phyloP scores from a whole-genome alignment of 1,284 basidiomycete species.

The Acaromyces ingoldii region DNA sequence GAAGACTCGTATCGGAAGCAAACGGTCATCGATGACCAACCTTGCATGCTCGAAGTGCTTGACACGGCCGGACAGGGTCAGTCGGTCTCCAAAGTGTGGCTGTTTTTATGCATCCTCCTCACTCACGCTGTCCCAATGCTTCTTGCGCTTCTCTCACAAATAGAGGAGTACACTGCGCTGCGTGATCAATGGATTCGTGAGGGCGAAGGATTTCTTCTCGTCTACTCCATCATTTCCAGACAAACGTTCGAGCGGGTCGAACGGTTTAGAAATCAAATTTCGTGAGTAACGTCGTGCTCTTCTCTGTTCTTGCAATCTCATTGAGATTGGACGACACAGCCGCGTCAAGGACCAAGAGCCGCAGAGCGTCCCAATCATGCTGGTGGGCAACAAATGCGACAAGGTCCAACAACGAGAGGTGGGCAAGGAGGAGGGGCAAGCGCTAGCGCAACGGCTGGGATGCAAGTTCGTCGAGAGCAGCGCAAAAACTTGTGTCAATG shows the following conservation, averaged over 20 bases:
- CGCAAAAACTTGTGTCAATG: conserved; percentile 52
- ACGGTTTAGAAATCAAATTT: conserved; percentile 51
- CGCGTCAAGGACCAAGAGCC: conserved; percentile 51
- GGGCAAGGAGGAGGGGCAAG: conserved; percentile 43
- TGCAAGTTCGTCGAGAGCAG: conserved; percentile 53
- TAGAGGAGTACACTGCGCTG: conserved; percentile 53
- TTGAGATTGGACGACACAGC: conserved; percentile 1
- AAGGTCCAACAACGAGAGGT: conserved; percentile 76
- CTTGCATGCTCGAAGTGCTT: conserved; percentile 67
- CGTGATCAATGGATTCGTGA: conserved; percentile 54
- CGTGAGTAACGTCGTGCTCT: conserved; percentile 40
- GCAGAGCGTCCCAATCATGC: conserved; percentile 64
- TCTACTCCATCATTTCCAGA: conserved; percentile 52
- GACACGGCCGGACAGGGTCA: conserved; percentile 78
- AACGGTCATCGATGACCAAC: conserved; percentile 53
- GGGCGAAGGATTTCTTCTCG: conserved; percentile 53
- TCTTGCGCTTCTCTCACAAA: conserved; percentile 1
- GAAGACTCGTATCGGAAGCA: conserved; percentile 53
- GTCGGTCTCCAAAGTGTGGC: background rate
- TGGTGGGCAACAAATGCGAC: conserved; percentile 84
- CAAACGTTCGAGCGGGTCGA: conserved; percentile 53
- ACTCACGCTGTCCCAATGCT: background rate
- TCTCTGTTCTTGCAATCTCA: no score
- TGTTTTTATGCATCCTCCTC: background rate
- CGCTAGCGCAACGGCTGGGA: conserved; percentile 47